These are phyloP conservation scores for Fonsecaea multimorphosa DNA, from an alignment of 2,329 filamentous ascomycete genomes.

Conservation along the genomic window DNA sequence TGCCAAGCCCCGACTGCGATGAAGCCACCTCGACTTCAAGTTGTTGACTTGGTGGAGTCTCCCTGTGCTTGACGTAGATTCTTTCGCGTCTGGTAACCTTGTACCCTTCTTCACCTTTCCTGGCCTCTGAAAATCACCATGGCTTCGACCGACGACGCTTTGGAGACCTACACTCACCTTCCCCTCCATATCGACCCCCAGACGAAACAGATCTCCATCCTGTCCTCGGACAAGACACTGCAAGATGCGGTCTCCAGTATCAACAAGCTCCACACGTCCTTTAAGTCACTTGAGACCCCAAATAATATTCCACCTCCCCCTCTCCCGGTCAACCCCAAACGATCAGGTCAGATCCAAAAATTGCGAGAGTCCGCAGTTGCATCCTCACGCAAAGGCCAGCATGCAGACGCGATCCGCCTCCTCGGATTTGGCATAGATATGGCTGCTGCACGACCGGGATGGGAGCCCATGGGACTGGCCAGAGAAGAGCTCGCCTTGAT, in stretches of 20 bases:
- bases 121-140: slow-evolving; percentile 20
- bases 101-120: background rate
- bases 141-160: slow-evolving; percentile 38
- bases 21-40: background rate
- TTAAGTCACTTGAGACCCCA: slow-evolving; percentile 69
- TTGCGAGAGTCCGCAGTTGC: slow-evolving; percentile 86
- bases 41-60: too few relatives aligned
- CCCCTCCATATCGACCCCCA: slow-evolving; percentile 81
- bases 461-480: slow-evolving; percentile 85
- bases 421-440: slow-evolving; percentile 90
- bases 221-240: slow-evolving; percentile 58
- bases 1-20: too few relatives aligned
- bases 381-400: slow-evolving; percentile 77
- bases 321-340: slow-evolving; percentile 90
- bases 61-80: too few relatives aligned
- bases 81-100: background rate
- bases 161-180: slow-evolving; percentile 72
- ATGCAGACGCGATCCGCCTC: slow-evolving; percentile 76
- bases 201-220: slow-evolving; percentile 73
- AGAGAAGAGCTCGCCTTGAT: slow-evolving; percentile 82
- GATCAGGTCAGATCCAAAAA: slow-evolving; percentile 84
- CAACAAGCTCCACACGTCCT: slow-evolving; percentile 76
- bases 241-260: slow-evolving; percentile 72
- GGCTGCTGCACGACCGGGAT: slow-evolving; percentile 79
- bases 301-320: slow-evolving; percentile 79